A percentile compares a stretch with the other conserved stretches of the same genome.
phyloP scores from a whole-genome alignment of 257 asterid species.

The Solanum pimpinellifolium region DNA sequence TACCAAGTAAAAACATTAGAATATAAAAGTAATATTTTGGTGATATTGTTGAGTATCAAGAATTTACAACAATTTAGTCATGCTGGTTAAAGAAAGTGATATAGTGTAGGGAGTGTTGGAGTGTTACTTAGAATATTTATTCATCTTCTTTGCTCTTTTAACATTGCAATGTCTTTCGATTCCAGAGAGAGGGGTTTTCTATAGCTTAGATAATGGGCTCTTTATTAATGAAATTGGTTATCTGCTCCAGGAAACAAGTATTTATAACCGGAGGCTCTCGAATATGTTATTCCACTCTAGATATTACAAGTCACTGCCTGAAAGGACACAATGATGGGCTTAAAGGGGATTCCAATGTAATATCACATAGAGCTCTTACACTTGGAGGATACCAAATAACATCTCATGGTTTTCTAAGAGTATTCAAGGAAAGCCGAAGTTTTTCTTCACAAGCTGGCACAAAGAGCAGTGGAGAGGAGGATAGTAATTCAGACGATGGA shows the following conservation, averaged over 20 bases:
- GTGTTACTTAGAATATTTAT: neutral
- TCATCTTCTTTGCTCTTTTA: neutral
- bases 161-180: neutral
- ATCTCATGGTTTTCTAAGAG: constrained; percentile 10
- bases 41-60: neutral
- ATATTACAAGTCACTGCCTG: constrained; percentile 13
- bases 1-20: neutral
- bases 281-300: constrained; percentile 15
- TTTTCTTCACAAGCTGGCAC: constrained; percentile 48
- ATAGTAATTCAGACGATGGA: constrained; percentile 18
- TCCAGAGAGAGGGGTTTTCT: neutral
- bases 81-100: neutral
- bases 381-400: constrained; percentile 21
- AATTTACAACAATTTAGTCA: neutral
- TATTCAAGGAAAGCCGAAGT: constrained; percentile 10
- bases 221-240: neutral
- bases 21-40: neutral
- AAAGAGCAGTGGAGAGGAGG: constrained; percentile 37
- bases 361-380: constrained; percentile 7
- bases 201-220: neutral
- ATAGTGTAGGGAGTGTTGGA: neutral
- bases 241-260: constrained; percentile 39
- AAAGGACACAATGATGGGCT: constrained; percentile 16
- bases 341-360: constrained; percentile 10
- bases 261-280: constrained; percentile 14